Base-by-base conservation (phyloP, 2,329 filamentous ascomycete species). In the Aureobasidium sp. region DNA sequence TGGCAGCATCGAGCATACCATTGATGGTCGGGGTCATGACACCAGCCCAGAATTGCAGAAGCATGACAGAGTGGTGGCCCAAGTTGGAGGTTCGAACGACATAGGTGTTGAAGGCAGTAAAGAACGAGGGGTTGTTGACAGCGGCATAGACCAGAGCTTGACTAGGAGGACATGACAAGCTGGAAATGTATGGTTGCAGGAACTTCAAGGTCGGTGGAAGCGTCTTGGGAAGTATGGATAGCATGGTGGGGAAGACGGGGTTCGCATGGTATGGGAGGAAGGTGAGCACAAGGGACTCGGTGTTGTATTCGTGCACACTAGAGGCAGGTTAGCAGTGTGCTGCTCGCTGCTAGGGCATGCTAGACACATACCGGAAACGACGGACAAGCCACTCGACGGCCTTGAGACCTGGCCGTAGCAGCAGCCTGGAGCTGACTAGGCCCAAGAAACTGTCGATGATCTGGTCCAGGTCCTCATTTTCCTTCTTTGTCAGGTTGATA, bases 331-430 rank as follows among this genome's bases (percentile, higher is more conserved):
- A 58, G 59, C 55, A 36, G n/a, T 27, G n/a, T 21, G n/a, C 25
- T 61, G 67, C 63, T 61, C 67, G 63, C 63, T 58, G 44, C 50
- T n/a, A 15, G 6, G 68, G 39, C 49, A 32, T 9, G 30, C 25
- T 16, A 8, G 27, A 30, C 3, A 68, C 81, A 64, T 78, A 95
- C 91, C 87, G 86, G 71, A 97, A 99, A 69, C 93, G 83, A 70
- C 94, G 82, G 60, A 99, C 83, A 50, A 99, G 82, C 94, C 94
- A 99, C 78, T 99, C 95, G 41, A 97, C 81, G 16, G 92, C 86
- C 76, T 95, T 96, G 59, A 96, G 84, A 0, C 90, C 91, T 44
- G 94, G 93, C 77, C 88, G 91, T 36, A 99, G 79, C 65, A 93
- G 81, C 66, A 99, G 73, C 44, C 88, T 84, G 30, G 86, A 85